Base-by-base conservation (phyloP, 1,284 basidiomycete species). In the Omphalotus olearius region DNA sequence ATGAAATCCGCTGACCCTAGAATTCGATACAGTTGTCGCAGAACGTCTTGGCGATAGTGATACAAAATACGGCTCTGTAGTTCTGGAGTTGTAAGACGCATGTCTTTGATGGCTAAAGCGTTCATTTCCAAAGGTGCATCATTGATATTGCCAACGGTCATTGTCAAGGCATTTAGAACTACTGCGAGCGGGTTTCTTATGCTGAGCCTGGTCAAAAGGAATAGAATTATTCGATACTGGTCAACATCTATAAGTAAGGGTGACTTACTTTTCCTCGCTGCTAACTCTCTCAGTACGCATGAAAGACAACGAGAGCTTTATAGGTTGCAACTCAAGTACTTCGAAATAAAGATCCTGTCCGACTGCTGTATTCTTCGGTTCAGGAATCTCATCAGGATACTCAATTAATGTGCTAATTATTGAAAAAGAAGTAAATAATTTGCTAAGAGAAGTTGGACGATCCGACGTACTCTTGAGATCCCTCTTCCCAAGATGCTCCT, bases 91-190 rank as follows among this genome's bases (percentile, higher is more conserved):
- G 91, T 91, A 45, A 98, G 69, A 13, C 96, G 88, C 72, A 96
- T 93, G 62, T 99, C 97, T 65, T 96, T 94, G 65, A 99, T 89
- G 26, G 89, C 91, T 33, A 99, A 78, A 0, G 95, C 92, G 64
- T 98, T 98, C 72, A 99, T 81, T 59, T 92, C 90, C 44, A 99
- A 78, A n/a, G 93, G 92, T 0, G 97, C 95, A 58, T 96, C 93
- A 62, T 98, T 98, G 68, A 99, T 83, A 62, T 99, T 99, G 7
- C 97, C 97, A 20, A 99, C 75, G 0, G 95, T 89, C 95, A 99
- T 98, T 0, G 94, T 95, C 43, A 99, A 72, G 3, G 94, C 94
- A 63, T 99, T 98, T 56, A 99, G 75, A 33, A 96, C 83, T 51
- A 98, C 93, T 51, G 95, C 93, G 58, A 99, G 71, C 0, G 97